Percentiles rank a stretch among this genome's conserved stretches.
phyloP scores from a whole-genome alignment of 2,329 filamentous ascomycete genomes.

The Nigrospora osmanthi region DNA sequence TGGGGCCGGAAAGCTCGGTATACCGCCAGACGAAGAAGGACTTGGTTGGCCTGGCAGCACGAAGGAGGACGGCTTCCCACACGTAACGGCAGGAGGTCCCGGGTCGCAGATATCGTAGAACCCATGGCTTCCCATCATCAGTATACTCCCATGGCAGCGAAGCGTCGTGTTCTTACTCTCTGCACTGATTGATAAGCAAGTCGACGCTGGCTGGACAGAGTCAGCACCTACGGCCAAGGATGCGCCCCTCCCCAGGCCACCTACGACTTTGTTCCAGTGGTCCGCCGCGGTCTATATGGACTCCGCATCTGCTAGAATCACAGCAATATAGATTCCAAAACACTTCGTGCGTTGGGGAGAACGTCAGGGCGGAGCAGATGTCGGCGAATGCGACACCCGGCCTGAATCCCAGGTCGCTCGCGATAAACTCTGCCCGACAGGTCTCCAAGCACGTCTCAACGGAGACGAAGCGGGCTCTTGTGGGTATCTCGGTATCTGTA shows the following conservation, averaged over 20 bases:
- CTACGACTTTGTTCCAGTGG: constrained; percentile 33
- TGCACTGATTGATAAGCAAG: constrained; percentile 40
- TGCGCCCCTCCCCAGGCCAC: constrained; percentile 11
- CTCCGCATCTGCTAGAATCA: constrained; percentile 41
- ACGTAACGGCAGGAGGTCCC: constrained; percentile 7
- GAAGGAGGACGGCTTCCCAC: not conserved
- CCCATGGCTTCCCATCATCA: constrained; percentile 9
- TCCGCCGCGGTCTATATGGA: constrained; percentile 21
- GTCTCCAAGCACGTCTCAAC: not conserved
- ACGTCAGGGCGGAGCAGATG: constrained; percentile 14
- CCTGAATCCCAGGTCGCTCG: constrained; percentile 1
- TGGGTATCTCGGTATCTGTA: no score
- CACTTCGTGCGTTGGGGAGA: constrained; percentile 13
- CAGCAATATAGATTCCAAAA: constrained; percentile 44
- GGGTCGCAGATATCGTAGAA: constrained; percentile 17
- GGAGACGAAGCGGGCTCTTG: no score
- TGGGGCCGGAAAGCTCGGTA: no score
- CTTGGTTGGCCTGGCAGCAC: not conserved
- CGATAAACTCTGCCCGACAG: not conserved
- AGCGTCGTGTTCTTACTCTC: constrained; percentile 30
- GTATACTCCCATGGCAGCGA: no score
- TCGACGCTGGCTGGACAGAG: constrained; percentile 37
- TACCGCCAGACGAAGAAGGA: no score
- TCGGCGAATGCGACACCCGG: constrained; percentile 8
- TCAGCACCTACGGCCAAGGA: not conserved